These are phyloP conservation scores for Beauveria asiatica DNA, from an alignment of 2,329 filamentous ascomycete genomes.

Conservation along the genomic window DNA sequence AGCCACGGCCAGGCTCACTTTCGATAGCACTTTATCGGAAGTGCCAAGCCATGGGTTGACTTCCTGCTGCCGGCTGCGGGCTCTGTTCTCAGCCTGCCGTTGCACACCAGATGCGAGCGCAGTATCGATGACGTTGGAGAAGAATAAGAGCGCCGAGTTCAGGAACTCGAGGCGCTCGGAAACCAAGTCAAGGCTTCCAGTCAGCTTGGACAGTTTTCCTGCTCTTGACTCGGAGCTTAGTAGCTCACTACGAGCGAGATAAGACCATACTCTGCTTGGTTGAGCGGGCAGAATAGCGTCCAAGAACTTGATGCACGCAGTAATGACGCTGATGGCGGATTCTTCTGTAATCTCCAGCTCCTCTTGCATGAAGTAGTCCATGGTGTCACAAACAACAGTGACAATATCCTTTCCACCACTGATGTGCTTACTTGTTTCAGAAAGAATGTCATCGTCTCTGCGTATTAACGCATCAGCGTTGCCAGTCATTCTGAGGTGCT, in stretches of 20 bases:
- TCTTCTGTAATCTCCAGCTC: constrained; percentile 49
- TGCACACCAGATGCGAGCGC: constrained; percentile 61
- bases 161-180: constrained; percentile 71
- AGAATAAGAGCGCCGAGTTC: constrained; percentile 62
- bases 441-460: constrained; percentile 37
- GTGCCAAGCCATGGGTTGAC: constrained; percentile 59
- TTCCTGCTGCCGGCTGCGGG: constrained; percentile 36
- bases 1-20: constrained; percentile 63
- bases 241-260: constrained; percentile 72
- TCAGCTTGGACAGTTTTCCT: constrained; percentile 67
- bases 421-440: constrained; percentile 47
- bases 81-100: constrained; percentile 49
- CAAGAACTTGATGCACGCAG: constrained; percentile 72
- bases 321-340: constrained; percentile 55
- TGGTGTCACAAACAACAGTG: constrained; percentile 71
- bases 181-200: constrained; percentile 75
- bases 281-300: constrained; percentile 63
- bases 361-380: constrained; percentile 62
- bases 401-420: constrained; percentile 64
- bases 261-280: constrained; percentile 83
- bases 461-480: constrained; percentile 24
- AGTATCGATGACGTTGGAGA: constrained; percentile 67
- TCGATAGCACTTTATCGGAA: constrained; percentile 67
- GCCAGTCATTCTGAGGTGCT: constrained; percentile 29
- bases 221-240: constrained; percentile 68